Evolutionary conservation across 257 asterid genomes (phyloP).

Genomic region (Misopates orontium): DNA sequence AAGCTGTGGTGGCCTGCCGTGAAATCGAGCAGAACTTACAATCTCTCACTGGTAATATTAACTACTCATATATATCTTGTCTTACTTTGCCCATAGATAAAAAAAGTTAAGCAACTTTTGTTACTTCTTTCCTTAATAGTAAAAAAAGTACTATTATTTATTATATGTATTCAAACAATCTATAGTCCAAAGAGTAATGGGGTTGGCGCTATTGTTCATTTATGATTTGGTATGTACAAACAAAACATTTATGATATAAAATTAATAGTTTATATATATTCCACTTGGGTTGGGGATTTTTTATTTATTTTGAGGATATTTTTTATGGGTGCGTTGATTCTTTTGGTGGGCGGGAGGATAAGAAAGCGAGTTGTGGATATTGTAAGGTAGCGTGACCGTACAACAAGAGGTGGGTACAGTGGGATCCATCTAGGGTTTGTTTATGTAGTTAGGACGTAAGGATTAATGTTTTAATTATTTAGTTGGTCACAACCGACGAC

Average conservation of each 20-base stretch:
- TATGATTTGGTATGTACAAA: too few relatives aligned
- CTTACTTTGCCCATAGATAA: neutral
- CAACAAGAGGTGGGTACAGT: constrained; percentile 69
- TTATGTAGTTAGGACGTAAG: constrained; percentile 50
- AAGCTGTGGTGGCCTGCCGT: constrained; percentile 99
- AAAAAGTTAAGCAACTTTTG: constrained; percentile 16
- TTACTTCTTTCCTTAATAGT: neutral
- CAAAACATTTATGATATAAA: neutral
- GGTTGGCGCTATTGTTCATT: too few relatives aligned
- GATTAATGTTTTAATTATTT: too few relatives aligned
- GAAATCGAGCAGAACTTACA: constrained; percentile 87
- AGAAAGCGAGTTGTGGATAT: constrained; percentile 39
- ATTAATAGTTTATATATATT: neutral
- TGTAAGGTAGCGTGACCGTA: constrained; percentile 49
- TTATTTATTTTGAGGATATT: neutral
- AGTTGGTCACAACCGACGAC: constrained; percentile 37
- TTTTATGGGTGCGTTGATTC: constrained; percentile 33
- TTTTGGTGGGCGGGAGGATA: constrained; percentile 45
- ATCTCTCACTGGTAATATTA: constrained; percentile 69
- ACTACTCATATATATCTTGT: neutral
- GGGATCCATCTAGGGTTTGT: constrained; percentile 44
- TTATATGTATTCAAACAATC: neutral
- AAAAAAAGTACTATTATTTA: too few relatives aligned
- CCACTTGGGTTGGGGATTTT: constrained; percentile 2
- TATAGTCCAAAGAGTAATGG: constrained; percentile 1